Evolutionary conservation across 257 asterid species (phyloP).

Genomic region (Striga asiatica): DNA sequence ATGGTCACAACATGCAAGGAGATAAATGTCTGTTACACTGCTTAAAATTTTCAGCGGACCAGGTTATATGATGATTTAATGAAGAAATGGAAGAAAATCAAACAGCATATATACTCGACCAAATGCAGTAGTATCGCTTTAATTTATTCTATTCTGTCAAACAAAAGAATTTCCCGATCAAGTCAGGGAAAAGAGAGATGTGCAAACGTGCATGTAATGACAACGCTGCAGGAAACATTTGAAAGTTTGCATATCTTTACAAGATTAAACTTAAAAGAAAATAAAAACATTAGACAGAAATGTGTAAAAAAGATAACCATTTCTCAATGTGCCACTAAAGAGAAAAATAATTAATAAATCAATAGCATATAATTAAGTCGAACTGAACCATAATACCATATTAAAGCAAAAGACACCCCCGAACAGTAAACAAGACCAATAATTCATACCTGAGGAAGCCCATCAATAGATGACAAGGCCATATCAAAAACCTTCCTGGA

Average conservation of each 20-base stretch:
- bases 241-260: not conserved
- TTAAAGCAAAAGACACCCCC: too few species aligned
- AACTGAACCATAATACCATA: constrained; percentile 8
- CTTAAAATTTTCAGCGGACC: too few species aligned
- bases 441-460: constrained; percentile 62
- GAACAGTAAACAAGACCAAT: constrained; percentile 14
- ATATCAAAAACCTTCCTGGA: constrained; percentile 92
- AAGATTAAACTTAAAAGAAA: not conserved
- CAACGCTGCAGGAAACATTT: not conserved
- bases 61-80: too few species aligned
- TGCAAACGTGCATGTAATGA: too few species aligned
- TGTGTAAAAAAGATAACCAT: not conserved
- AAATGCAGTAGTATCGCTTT: too few species aligned
- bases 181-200: too few species aligned
- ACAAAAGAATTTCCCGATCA: too few species aligned
- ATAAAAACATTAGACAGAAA: not conserved
- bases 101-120: too few species aligned
- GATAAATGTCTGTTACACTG: too few species aligned
- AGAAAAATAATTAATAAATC: not conserved
- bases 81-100: not conserved
- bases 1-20: too few species aligned
- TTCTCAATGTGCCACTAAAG: not conserved
- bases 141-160: too few species aligned
- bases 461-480: constrained; percentile 81
- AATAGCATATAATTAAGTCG: not conserved